A percentile compares a stretch with the other conserved stretches of the same genome.
Evolutionary conservation across 1,284 basidiomycete species (phyloP).

Genomic region (Grifola frondosa): DNA sequence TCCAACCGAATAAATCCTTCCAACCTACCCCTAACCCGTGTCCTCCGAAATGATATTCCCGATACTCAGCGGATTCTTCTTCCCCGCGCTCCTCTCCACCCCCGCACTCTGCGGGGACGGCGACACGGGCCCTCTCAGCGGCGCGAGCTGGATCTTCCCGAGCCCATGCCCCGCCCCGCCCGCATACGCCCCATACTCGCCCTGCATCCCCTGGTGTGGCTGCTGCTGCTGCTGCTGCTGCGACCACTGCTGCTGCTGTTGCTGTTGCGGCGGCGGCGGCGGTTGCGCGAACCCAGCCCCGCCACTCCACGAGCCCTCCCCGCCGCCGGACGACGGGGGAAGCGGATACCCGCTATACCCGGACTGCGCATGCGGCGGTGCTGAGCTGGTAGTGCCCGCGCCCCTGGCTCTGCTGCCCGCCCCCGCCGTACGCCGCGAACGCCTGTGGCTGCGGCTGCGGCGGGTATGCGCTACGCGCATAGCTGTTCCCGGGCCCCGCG

Average conservation of each 20-base stretch:
- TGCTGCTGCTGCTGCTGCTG: not conserved
- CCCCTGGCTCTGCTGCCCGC: constrained; percentile 6
- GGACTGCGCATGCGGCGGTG: constrained; percentile 24
- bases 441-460: constrained; percentile 6
- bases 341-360: constrained; percentile 24
- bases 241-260: not conserved
- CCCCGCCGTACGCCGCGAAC: constrained; percentile 10
- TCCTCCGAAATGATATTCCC: constrained; percentile 69
- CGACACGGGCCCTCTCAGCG: constrained; percentile 33
- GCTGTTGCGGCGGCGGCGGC: constrained; percentile 3
- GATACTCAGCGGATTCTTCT: constrained; percentile 63
- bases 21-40: constrained; percentile 9
- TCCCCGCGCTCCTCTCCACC: constrained; percentile 22
- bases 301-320: constrained; percentile 14
- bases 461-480: constrained; percentile 1
- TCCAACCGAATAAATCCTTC: too few relatives aligned
- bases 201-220: constrained; percentile 10
- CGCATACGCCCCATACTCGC: constrained; percentile 15
- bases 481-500: constrained; percentile 4
- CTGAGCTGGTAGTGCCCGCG: constrained; percentile 28
- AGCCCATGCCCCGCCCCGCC: constrained; percentile 14
- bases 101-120: constrained; percentile 26
- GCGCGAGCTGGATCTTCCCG: constrained; percentile 58
- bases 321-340: constrained; percentile 14
- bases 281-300: constrained; percentile 4